Conservation (phyloP, 441 rosid genomes). For the Aleurites moluccanus region DNA sequence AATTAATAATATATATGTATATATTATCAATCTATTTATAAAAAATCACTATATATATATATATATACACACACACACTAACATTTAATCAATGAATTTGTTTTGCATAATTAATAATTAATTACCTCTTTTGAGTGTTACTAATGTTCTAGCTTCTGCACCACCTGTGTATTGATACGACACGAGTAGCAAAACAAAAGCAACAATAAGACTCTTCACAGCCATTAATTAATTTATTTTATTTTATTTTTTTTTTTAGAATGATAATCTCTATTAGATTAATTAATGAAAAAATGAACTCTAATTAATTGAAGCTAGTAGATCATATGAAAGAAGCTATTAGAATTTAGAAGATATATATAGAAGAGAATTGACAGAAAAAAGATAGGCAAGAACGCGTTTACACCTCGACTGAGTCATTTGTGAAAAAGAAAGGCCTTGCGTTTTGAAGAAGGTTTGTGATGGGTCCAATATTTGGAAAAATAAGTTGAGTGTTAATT, state of each 20-base stretch:
- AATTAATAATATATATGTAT: neutral
- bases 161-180: slow-evolving; percentile 3
- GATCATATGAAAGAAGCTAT: neutral
- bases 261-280: neutral
- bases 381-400: slow-evolving; percentile 1
- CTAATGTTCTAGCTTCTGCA: slow-evolving; percentile 21
- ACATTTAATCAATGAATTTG: too few species aligned
- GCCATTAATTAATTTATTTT: neutral
- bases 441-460: neutral
- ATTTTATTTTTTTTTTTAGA: neutral
- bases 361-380: too few species aligned
- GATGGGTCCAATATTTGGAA: neutral
- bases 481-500: too few species aligned
- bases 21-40: neutral
- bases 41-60: neutral
- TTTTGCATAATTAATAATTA: neutral
- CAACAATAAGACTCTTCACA: neutral
- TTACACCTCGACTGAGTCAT: slow-evolving; percentile 1
- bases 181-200: slow-evolving; percentile 12
- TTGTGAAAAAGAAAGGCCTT: neutral
- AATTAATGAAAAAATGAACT: too few species aligned
- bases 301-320: too few species aligned
- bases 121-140: slow-evolving; percentile 12
- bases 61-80: neutral
- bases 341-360: neutral